Evolutionary conservation across 805 yeast genomes (phyloP).

Genomic region (Saccharomycopsis oosterbeekiorum): DNA sequence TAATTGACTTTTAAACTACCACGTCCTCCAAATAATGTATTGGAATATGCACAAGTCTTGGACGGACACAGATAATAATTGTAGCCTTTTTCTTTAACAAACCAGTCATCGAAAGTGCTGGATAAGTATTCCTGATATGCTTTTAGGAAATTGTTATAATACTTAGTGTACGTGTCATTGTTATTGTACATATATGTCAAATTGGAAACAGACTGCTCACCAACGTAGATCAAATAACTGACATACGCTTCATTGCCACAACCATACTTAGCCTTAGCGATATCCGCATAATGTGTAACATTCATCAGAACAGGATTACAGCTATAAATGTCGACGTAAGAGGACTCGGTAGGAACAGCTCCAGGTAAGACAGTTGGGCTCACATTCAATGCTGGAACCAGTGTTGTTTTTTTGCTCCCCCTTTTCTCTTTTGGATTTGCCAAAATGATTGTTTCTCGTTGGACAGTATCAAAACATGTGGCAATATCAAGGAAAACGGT

Average conservation of each 20-base stretch:
- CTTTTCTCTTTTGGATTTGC: neutral
- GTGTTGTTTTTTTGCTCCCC: neutral
- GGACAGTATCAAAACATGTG: neutral
- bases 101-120: constrained; percentile 7
- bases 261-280: constrained; percentile 8
- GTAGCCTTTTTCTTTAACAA: neutral
- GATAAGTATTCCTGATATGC: neutral
- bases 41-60: neutral
- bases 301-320: neutral
- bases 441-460: neutral
- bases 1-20: neutral
- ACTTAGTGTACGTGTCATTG: constrained; percentile 2
- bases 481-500: neutral
- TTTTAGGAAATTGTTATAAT: constrained; percentile 4
- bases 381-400: neutral
- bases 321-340: constrained; percentile 6
- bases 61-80: constrained; percentile 3
- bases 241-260: constrained; percentile 9
- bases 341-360: neutral
- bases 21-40: neutral
- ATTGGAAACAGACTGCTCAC: constrained; percentile 6
- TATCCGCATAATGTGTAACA: neutral
- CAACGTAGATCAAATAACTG: constrained; percentile 7
- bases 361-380: constrained; percentile 2
- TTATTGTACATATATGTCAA: constrained; percentile 4